Evolutionary conservation across 805 yeast species (phyloP), one percentile per base, ranked within the genome.

Genomic region (Yamadazyma kitorensis): DNA sequence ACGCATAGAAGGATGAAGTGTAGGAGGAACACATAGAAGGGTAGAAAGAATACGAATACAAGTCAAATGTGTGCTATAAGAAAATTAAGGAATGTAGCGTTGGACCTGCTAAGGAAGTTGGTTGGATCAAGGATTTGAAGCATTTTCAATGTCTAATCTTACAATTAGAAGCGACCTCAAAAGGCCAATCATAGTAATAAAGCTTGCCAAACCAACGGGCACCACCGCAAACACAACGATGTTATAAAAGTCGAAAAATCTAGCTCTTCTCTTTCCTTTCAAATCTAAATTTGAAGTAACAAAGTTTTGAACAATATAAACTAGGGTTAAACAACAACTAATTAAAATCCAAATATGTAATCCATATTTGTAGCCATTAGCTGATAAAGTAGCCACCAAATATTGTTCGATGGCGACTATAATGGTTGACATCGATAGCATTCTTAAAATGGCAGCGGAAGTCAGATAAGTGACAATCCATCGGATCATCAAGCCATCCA

Each of bases 141-240:
- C 12, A 8, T 36, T 40, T 33, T 54, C 76, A 6, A 73, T 55
- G 41, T 83, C 94, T 33, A 86, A 56, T 37, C 95, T 72, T 33
- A 87, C 68, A 17, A 88, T 85, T 44, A 88, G 68, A 31, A 88
- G 62, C 31, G 84, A 76, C 40, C 98, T 63, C 12, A 91, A 62
- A 24, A 91, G 62, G 0, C 89, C 93, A 23, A 88, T 68, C 95
- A 89, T 86, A 3, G 98, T 88, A 16, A 89, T 61, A 51, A 93
- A 91, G 48, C 96, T 86, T 4, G 98, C 97, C 40, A 91, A 52
- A 0, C 98, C 98, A 12, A 91, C 87, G 0, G 98, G 98, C n/a
- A 91, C 96, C 25, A 91, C 98, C 2, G 98, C 97, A 63, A 86
- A 91, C 2, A 91, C 97, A 0, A 85, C 87, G 31, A 93, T 85